A percentile compares a stretch with the other conserved stretches of the same genome.
Conservation (phyloP, 139 green algal species). For the Chlorella sp. region DNA sequence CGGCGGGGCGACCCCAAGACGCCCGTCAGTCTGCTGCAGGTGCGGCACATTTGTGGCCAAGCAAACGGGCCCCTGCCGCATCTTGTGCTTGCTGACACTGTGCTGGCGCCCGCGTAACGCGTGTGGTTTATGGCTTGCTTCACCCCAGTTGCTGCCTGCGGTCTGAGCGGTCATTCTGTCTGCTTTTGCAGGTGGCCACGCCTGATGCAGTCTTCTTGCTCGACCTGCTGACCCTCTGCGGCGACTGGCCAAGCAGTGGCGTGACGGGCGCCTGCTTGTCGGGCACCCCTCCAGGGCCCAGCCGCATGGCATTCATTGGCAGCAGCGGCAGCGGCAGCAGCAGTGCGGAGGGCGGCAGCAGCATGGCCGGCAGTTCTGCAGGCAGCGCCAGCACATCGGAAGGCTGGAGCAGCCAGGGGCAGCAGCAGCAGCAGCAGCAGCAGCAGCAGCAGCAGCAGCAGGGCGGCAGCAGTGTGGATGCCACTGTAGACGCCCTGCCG, state of each 20-base stretch:
- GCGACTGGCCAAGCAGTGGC: neutral
- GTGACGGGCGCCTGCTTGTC: too few relatives aligned
- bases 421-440: neutral
- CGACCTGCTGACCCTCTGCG: constrained; percentile 42
- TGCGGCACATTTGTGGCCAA: too few relatives aligned
- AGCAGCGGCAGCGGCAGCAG: neutral
- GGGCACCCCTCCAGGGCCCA: too few relatives aligned
- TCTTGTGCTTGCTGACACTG: too few relatives aligned
- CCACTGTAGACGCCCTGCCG: neutral
- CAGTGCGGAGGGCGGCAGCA: neutral
- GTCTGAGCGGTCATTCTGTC: too few relatives aligned
- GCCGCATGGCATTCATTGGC: neutral
- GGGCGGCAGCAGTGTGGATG: neutral
- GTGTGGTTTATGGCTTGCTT: too few relatives aligned
- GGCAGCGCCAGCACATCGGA: neutral
- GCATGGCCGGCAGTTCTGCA: neutral
- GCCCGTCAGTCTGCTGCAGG: constrained; percentile 38
- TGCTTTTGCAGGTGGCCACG: constrained; percentile 25
- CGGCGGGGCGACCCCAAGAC: neutral
- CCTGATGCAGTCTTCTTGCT: constrained; percentile 30
- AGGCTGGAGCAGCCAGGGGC: neutral
- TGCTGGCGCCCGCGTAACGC: too few relatives aligned
- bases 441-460: neutral
- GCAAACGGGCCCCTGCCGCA: too few relatives aligned
- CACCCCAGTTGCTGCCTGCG: too few relatives aligned